Evolutionary conservation across 1,284 basidiomycete genomes (phyloP), one percentile per base, ranked within the genome.

Genomic region (Malassezia sp.): DNA sequence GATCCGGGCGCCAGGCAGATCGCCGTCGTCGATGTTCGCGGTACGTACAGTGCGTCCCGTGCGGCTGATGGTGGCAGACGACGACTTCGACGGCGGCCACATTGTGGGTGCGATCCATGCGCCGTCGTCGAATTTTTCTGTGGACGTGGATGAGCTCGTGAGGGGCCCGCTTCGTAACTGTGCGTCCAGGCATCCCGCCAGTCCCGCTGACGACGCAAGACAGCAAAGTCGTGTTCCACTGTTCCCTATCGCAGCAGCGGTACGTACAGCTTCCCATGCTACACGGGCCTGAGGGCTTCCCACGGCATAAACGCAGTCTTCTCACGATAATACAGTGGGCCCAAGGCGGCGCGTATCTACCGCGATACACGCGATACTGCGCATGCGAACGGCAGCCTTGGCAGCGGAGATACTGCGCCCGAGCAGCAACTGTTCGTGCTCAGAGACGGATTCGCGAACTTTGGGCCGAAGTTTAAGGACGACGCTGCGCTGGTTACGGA

Each of bases 71-170:
- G 17, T 20, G 30, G 5, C 3, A 57, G 71, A 72, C 38, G 69
- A 71, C 35, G 71, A 72, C 39, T 71, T 60, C 22, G 60, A 54
- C 12, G 71, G 71, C 7, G 71, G 71, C 5, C 62, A 72, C 54
- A 71, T 72, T 33, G 49, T 59, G 6, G 62, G 62, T 2, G 63
- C 63, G 0, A 46, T 51, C 17, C 61, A 66, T 29, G 52, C 61
- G 7, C 71, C 71, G 0, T 60, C 57, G 0, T 53, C 63, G 1
- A 42, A 37, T 0, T 61, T 70, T 12, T 24, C 40, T 1, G 54
- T 63, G 17, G 40, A 27, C 9, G 58, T 72, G 0, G 24, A 56
- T 23, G 54, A 61, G 8, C 52, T 72, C 10, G 59, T 69, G 1
- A 38, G 51, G 23, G 57, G 53, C 15, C 50, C 55, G 5, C 46